phyloP scores from a whole-genome alignment of 2,329 filamentous ascomycete species.

The Arthroderma sp. region DNA sequence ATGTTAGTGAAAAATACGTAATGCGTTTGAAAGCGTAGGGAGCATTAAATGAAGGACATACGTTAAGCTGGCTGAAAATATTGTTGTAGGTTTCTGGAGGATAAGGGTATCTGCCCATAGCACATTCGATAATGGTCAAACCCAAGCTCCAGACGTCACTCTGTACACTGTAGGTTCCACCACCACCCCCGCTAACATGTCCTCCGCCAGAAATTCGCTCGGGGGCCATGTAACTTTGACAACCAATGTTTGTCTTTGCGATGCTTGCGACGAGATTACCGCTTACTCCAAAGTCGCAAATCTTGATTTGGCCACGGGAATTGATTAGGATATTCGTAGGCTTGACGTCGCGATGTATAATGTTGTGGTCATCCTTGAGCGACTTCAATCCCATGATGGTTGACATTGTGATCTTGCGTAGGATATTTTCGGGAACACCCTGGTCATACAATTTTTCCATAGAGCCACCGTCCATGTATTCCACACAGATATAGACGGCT shows the following conservation, averaged over 20 bases:
- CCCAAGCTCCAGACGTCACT: slow-evolving; percentile 97
- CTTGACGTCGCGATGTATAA: slow-evolving; percentile 97
- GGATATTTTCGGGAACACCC: slow-evolving; percentile 75
- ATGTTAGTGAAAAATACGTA: background rate
- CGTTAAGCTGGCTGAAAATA: slow-evolving; percentile 92
- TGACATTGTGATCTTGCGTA: slow-evolving; percentile 79
- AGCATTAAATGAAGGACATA: slow-evolving; percentile 40
- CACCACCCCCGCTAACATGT: slow-evolving; percentile 54
- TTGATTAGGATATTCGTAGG: slow-evolving; percentile 97
- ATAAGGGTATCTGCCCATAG: slow-evolving; percentile 87
- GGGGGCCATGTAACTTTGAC: slow-evolving; percentile 98
- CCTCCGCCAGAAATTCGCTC: slow-evolving; percentile 83
- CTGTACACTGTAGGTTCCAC: slow-evolving; percentile 92
- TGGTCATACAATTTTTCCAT: slow-evolving; percentile 91
- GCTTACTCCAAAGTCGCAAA: slow-evolving; percentile 95
- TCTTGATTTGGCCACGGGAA: slow-evolving; percentile 81
- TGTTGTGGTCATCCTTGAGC: slow-evolving; percentile 95
- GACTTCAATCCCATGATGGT: slow-evolving; percentile 86
- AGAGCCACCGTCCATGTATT: slow-evolving; percentile 97
- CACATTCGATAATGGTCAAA: slow-evolving; percentile 89
- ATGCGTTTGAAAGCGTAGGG: too few relatives aligned
- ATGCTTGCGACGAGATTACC: slow-evolving; percentile 95
- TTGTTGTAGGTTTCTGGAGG: slow-evolving; percentile 95
- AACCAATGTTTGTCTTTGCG: slow-evolving; percentile 96
- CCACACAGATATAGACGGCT: slow-evolving; percentile 97